Evolutionary conservation across 1,284 basidiomycete genomes (phyloP).

Genomic region (Irpex rosettiformis): DNA sequence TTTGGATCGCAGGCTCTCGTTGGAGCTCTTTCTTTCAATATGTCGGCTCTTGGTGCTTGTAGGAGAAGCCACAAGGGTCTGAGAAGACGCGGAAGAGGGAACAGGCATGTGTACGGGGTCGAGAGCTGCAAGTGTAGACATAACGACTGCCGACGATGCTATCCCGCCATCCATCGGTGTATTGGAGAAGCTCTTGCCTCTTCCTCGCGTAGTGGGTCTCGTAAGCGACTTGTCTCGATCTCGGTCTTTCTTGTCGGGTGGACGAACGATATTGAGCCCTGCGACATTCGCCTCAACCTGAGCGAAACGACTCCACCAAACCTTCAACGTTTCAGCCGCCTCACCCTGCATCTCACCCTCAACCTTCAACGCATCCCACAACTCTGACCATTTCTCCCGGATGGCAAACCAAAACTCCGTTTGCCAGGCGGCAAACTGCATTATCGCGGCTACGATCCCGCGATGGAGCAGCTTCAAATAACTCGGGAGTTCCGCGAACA

Average conservation of each 20-base stretch:
- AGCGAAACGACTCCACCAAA: constrained; percentile 64
- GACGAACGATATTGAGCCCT: constrained; percentile 40
- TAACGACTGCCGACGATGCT: constrained; percentile 7
- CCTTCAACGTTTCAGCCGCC: constrained; percentile 58
- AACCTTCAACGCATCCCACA: constrained; percentile 75
- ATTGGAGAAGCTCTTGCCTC: constrained; percentile 10
- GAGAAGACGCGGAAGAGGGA: constrained; percentile 6
- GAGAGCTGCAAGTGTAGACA: constrained; percentile 2
- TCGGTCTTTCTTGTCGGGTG: constrained; percentile 16
- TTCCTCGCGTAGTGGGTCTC: not conserved
- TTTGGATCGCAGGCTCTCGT: constrained; percentile 41
- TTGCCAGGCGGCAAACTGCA: constrained; percentile 53
- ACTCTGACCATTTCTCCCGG: constrained; percentile 61
- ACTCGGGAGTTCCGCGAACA: constrained; percentile 62
- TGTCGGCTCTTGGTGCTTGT: constrained; percentile 10
- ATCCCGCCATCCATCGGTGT: constrained; percentile 1
- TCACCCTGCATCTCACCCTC: constrained; percentile 70
- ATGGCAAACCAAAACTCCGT: constrained; percentile 54
- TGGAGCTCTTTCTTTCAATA: constrained; percentile 28
- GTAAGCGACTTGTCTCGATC: constrained; percentile 10
- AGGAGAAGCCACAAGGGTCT: constrained; percentile 11
- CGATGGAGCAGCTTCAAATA: constrained; percentile 56
- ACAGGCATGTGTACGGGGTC: not conserved
- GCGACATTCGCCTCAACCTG: constrained; percentile 53
- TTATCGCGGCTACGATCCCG: constrained; percentile 49